These are phyloP conservation scores for Ophiosphaerella herpotricha DNA, from an alignment of 2,329 filamentous ascomycete species.

Conservation along the genomic window DNA sequence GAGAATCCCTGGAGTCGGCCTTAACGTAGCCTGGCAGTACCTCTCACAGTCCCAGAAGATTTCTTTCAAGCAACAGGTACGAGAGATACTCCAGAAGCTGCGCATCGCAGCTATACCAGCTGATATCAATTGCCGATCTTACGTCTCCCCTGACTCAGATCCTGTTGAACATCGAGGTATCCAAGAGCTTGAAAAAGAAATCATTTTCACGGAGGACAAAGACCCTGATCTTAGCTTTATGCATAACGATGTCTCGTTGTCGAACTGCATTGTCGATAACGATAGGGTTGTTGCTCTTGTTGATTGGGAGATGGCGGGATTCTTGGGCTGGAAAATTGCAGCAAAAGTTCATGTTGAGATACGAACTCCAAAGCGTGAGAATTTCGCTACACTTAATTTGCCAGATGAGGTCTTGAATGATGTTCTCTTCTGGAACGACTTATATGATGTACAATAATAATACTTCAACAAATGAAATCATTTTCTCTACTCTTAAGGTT, in stretches of 20 bases:
- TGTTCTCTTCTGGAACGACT: no score
- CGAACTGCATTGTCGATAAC: slow-evolving; percentile 13
- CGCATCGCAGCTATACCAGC: slow-evolving; percentile 14
- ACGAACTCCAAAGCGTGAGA: slow-evolving; percentile 2
- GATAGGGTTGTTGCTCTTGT: slow-evolving; percentile 11
- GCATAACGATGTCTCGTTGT: slow-evolving; percentile 17
- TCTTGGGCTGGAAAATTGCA: slow-evolving; percentile 15
- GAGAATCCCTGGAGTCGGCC: slow-evolving; percentile 3
- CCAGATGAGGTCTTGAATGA: not conserved
- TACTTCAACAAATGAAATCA: no score
- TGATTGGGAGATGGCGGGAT: slow-evolving; percentile 20
- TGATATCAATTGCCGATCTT: slow-evolving; percentile 3
- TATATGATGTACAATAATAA: not conserved
- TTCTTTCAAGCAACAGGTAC: slow-evolving; percentile 46
- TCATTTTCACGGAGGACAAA: slow-evolving; percentile 4
- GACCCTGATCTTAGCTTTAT: slow-evolving; percentile 9
- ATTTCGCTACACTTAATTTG: slow-evolving; percentile 1
- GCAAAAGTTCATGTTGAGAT: slow-evolving; percentile 8
- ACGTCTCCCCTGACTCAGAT: slow-evolving; percentile 7
- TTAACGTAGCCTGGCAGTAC: slow-evolving; percentile 5
- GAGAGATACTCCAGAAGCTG: slow-evolving; percentile 37
- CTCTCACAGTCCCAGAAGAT: slow-evolving; percentile 26
- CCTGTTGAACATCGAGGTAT: slow-evolving; percentile 6
- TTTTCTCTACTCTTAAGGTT: no score
- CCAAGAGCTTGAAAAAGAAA: slow-evolving; percentile 7